phyloP scores from a whole-genome alignment of 2,329 filamentous ascomycete genomes.

The Arachnopeziza araneosa region DNA sequence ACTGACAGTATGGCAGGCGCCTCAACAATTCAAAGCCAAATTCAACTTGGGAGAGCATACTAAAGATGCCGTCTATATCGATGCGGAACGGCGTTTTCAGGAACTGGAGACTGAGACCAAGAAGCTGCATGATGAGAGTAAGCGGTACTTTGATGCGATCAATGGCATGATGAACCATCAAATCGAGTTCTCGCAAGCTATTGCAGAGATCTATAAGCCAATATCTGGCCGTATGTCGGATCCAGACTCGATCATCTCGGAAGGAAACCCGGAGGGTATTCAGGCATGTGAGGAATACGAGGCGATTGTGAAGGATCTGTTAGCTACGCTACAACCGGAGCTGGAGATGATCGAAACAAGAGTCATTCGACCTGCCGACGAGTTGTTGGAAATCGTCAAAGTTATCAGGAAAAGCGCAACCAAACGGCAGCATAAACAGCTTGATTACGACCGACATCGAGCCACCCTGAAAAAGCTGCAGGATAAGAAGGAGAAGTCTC shows the following conservation, averaged over 20 bases:
- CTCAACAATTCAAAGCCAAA: conserved; percentile 82
- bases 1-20: conserved; percentile 50
- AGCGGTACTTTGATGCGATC: conserved; percentile 96
- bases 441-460: conserved; percentile 89
- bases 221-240: conserved; percentile 95
- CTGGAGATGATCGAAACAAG: conserved; percentile 95
- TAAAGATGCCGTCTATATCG: conserved; percentile 90
- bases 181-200: conserved; percentile 95
- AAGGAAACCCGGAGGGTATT: conserved; percentile 91
- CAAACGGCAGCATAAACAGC: conserved; percentile 95
- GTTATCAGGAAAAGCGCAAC: conserved; percentile 80
- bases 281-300: conserved; percentile 96
- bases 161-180: conserved; percentile 97
- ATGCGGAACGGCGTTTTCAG: conserved; percentile 88
- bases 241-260: conserved; percentile 71
- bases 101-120: conserved; percentile 96
- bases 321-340: conserved; percentile 82
- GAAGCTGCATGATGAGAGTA: conserved; percentile 91
- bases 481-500: conserved; percentile 92
- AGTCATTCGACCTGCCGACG: conserved; percentile 86
- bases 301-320: conserved; percentile 79
- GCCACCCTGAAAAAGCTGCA: conserved; percentile 85
- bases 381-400: conserved; percentile 92
- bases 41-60: conserved; percentile 96
- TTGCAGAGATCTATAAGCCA: conserved; percentile 95